These are phyloP conservation scores for Globisporangium splendens DNA, from an alignment of 352 stramenopile species.

Conservation along the genomic window DNA sequence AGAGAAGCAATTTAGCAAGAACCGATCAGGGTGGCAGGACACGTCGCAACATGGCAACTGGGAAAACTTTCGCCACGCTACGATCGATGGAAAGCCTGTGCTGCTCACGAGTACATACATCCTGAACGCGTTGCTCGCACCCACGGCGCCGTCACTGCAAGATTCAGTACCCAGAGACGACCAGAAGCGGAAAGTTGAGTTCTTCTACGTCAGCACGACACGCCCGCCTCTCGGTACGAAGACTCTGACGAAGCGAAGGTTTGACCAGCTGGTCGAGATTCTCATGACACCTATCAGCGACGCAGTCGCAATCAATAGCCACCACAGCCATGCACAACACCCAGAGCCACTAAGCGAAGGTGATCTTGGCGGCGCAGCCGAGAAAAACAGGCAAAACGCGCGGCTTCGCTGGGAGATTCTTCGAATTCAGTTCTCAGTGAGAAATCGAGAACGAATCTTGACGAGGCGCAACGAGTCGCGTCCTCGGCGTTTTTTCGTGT, in stretches of 20 bases:
- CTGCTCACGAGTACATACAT: conserved; percentile 69
- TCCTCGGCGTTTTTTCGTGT: conserved; percentile 13
- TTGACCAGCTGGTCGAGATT: conserved; percentile 52
- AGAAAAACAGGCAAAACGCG: conserved; percentile 17
- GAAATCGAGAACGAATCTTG: background rate
- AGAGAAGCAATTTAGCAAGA: conserved; percentile 69
- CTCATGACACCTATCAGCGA: conserved; percentile 7
- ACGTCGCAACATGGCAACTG: conserved; percentile 86
- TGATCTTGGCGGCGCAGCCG: background rate
- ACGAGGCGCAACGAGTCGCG: background rate
- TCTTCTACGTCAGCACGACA: conserved; percentile 85
- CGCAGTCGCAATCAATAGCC: background rate
- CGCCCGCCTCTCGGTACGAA: conserved; percentile 57
- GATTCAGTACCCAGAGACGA: background rate
- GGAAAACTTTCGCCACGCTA: conserved; percentile 88
- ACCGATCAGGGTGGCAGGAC: conserved; percentile 41
- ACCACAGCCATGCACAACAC: background rate
- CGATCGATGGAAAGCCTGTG: conserved; percentile 50
- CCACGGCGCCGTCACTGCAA: conserved; percentile 6
- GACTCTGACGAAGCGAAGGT: conserved; percentile 40
- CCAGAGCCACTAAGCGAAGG: too few species aligned
- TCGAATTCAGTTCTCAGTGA: conserved; percentile 18
- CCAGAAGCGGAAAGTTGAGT: conserved; percentile 25
- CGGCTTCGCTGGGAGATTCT: conserved; percentile 39
- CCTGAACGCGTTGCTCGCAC: conserved; percentile 55